Evolutionary conservation across 192 early-diverging fungal species (phyloP).

Genomic region (Podila epigama): DNA sequence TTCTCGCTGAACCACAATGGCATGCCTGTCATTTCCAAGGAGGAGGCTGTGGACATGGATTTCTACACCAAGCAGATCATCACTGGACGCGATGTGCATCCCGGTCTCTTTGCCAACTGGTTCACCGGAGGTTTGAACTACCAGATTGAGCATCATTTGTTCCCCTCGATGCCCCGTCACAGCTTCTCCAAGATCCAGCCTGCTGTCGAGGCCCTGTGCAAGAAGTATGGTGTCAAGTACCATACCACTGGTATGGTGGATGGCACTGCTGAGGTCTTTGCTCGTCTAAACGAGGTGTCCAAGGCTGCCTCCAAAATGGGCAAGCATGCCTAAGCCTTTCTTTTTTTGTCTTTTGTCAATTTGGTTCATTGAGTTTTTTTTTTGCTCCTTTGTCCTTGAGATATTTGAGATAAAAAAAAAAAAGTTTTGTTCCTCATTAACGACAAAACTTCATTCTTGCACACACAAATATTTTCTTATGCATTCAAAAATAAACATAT

Average conservation of each 20-base stretch:
- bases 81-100: slow-evolving; percentile 80
- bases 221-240: slow-evolving; percentile 70
- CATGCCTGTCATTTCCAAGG: slow-evolving; percentile 78
- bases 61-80: slow-evolving; percentile 79
- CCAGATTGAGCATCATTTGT: slow-evolving; percentile 90
- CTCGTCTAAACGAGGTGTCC: slow-evolving; percentile 55
- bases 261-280: slow-evolving; percentile 72
- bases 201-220: slow-evolving; percentile 70
- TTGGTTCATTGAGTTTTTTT: neutral
- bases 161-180: slow-evolving; percentile 83
- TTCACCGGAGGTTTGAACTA: slow-evolving; percentile 85
- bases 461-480: neutral
- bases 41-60: slow-evolving; percentile 70
- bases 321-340: slow-evolving; percentile 25
- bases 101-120: slow-evolving; percentile 73
- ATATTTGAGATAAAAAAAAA: no score
- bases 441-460: neutral
- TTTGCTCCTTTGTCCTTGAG: neutral
- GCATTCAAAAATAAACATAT: no score
- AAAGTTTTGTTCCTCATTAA: no score
- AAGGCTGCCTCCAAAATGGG: slow-evolving; percentile 52
- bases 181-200: slow-evolving; percentile 68
- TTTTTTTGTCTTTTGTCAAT: neutral
- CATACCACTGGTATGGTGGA: slow-evolving; percentile 65
- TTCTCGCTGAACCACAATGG: slow-evolving; percentile 88